phyloP scores from a whole-genome alignment of 371 early-diverging fungal genomes.

The Dinochytrium kinnereticum region DNA sequence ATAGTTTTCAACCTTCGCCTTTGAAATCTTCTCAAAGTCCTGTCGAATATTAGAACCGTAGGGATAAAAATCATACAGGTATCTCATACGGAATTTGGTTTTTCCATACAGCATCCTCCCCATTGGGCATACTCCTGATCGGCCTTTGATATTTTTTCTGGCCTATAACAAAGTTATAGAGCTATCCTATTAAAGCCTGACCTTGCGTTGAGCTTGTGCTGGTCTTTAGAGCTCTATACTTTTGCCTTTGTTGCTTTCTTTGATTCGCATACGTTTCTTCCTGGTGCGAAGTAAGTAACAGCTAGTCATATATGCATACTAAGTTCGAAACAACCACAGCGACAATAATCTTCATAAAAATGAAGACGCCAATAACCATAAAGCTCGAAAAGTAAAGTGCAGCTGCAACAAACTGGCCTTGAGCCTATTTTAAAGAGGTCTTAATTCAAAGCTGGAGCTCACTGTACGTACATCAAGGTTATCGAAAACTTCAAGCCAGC shows the following conservation, averaged over 20 bases:
- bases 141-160: constrained; percentile 30
- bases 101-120: constrained; percentile 31
- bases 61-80: constrained; percentile 34
- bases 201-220: constrained; percentile 26
- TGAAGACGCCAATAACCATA: constrained; percentile 46
- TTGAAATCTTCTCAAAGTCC: constrained; percentile 46
- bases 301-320: constrained; percentile 33
- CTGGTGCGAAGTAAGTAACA: too few species aligned
- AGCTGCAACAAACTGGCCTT: constrained; percentile 40
- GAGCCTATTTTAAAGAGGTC: constrained; percentile 22
- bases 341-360: constrained; percentile 49
- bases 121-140: constrained; percentile 28
- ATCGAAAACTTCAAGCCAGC: constrained; percentile 44
- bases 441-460: background rate
- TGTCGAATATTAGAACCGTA: background rate
- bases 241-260: constrained; percentile 33
- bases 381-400: constrained; percentile 45
- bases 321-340: constrained; percentile 52
- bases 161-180: constrained; percentile 10
- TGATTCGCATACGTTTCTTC: constrained; percentile 42
- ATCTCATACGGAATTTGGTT: constrained; percentile 52
- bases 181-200: background rate
- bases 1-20: constrained; percentile 48
- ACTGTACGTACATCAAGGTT: constrained; percentile 32
- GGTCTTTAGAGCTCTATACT: constrained; percentile 36